Percentiles rank a stretch among this genome's conserved stretches.
phyloP scores from a whole-genome alignment of 208 protist species.

The Crithidia expoeki region DNA sequence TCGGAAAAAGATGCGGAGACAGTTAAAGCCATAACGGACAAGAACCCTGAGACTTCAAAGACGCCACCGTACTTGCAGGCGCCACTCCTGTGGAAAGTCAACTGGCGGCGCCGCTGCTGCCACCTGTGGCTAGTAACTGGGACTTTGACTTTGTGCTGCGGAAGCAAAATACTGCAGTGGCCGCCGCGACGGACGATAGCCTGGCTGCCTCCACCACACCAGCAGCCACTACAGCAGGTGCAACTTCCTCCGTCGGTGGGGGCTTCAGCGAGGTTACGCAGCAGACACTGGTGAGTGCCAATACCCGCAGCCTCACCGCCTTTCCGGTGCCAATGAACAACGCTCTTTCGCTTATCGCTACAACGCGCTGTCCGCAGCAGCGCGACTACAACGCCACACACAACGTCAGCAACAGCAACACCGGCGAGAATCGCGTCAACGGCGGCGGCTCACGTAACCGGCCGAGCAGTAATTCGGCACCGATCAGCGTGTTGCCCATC shows the following conservation, averaged over 20 bases:
- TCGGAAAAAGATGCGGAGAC: background rate
- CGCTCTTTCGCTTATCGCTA: background rate
- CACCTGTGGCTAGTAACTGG: slow-evolving; percentile 23
- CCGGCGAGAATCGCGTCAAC: background rate
- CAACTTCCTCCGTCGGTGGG: no score
- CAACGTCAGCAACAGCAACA: background rate
- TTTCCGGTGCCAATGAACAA: background rate
- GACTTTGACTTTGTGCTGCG: slow-evolving; percentile 70
- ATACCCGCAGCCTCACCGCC: slow-evolving; percentile 2
- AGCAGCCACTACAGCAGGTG: no score
- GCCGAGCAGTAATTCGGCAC: slow-evolving; percentile 10
- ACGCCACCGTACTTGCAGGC: no score
- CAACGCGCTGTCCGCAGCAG: background rate
- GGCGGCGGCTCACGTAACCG: background rate
- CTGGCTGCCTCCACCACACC: no score
- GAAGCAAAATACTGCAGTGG: slow-evolving; percentile 15
- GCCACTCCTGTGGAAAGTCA: background rate
- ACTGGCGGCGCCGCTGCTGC: background rate
- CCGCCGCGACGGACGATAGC: background rate
- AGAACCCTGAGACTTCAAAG: background rate
- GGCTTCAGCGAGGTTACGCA: no score
- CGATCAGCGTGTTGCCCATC: slow-evolving; percentile 30
- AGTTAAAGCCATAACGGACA: background rate
- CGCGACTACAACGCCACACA: background rate
- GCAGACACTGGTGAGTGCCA: background rate